Evolutionary conservation across 192 early-diverging fungal species (phyloP), one percentile per base, ranked within the genome.

Genomic region (Backusella sp.): DNA sequence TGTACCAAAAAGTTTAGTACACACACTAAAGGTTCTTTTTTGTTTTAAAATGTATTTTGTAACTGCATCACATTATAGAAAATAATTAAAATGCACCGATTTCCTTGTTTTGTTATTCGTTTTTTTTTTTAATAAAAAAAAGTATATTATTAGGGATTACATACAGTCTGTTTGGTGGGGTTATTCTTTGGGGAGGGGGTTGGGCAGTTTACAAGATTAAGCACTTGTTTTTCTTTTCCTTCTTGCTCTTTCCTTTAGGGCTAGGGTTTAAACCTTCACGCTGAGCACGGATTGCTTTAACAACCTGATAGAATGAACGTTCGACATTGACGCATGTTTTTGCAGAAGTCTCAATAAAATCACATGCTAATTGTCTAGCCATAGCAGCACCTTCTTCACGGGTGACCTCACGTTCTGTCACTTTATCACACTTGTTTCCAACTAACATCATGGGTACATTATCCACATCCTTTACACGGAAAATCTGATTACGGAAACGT

Each of bases 281-380:
- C 68, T 86, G 81, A 76, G 84, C 83, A 70, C 93, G 89, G 72
- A 95, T 92, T 85, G 89, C 88, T 17, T 92, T 88, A 19, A 93
- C 92, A 1, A 92, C 90, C 44, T 87, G 86, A 76, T 91, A 93
- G 75, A 93, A 95, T 7, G 92, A 92, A 84, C 88, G 88, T 77
- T 96, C 95, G 17, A 96, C 94, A 71, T 96, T 96, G 75, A 94
- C 84, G 73, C 91, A 90, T 17, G 91, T 94, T 84, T 95, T 95
- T 65, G 94, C 94, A 32, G 88, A 91, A 14, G 94, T 90, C 82
- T 96, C 95, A 44, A 95, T 86, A 77, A 95, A 96, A 62, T 92
- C 92, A 75, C 91, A 94, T 19, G 85, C 80, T 28, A 96, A 82
- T 68, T 86, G 80, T 66, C 85, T 83, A n/a, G 95, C 93, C 87